A percentile compares a stretch with the other conserved stretches of the same genome.
Evolutionary conservation across 2,329 filamentous ascomycete species (phyloP).

Genomic region (Emydomyces testavorans): DNA sequence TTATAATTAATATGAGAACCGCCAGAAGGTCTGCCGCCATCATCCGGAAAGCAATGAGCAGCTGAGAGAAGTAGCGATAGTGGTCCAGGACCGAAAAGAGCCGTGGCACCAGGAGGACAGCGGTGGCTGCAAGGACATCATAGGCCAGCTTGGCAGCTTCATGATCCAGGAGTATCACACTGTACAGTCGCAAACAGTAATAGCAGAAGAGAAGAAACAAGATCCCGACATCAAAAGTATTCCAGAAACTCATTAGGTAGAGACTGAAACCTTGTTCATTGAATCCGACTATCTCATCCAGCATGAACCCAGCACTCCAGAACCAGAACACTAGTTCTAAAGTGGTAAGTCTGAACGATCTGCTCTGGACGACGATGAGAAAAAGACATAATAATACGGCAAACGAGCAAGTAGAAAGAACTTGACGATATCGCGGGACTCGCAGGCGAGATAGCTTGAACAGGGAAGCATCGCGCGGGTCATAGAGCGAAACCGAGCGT

Average conservation of each 20-base stretch:
- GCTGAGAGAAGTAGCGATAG: conserved; percentile 89
- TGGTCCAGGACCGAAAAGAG: conserved; percentile 90
- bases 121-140: conserved; percentile 84
- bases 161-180: conserved; percentile 68
- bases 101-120: conserved; percentile 76
- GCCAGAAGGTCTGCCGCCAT: conserved; percentile 87
- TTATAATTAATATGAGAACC: conserved; percentile 70
- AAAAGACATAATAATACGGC: conserved; percentile 76
- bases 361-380: conserved; percentile 63
- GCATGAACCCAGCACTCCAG: conserved; percentile 94
- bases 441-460: conserved; percentile 85
- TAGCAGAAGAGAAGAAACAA: conserved; percentile 75
- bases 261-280: conserved; percentile 93
- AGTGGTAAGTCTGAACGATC: conserved; percentile 67
- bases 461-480: conserved; percentile 76
- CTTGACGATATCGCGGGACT: conserved; percentile 81
- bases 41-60: conserved; percentile 84
- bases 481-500: conserved; percentile 74
- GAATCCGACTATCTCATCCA: conserved; percentile 90
- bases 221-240: conserved; percentile 86
- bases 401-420: conserved; percentile 79
- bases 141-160: conserved; percentile 75
- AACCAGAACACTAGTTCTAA: conserved; percentile 92
- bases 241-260: conserved; percentile 98
- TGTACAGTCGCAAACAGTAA: conserved; percentile 79